Base-by-base conservation (phyloP, 495 filamentous ascomycete species). In the Cercophora scortea region DNA sequence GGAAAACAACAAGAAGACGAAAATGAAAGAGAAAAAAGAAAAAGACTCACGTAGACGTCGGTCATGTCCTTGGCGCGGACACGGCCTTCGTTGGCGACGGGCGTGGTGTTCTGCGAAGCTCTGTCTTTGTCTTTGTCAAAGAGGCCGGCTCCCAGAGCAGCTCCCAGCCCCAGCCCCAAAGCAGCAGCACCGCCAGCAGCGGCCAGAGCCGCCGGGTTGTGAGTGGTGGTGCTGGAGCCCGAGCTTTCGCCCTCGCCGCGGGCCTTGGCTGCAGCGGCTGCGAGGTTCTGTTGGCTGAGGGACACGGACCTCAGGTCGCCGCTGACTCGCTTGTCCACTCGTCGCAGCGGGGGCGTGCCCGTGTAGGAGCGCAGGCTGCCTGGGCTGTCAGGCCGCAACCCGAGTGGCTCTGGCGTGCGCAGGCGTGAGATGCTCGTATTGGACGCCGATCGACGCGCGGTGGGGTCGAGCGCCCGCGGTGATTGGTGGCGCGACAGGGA, bases 1-100 rank as follows among this genome's bases (percentile, higher is more conserved):
- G n/a, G n/a, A n/a, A n/a, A 44, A 39, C 7, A 48, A 52, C 45
- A 58, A 33, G 45, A 48, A 53, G 52, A 58, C n/a, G n/a, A n/a
- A n/a, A n/a, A n/a, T n/a, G n/a, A n/a, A n/a, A n/a, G n/a, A n/a
- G n/a, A n/a, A n/a, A n/a, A n/a, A n/a, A 45, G 53, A 50, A 48
- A 53, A 56, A 49, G 35, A 87, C 90, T 84, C 83, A 96, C 90
- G 73, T 87, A 95, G 74, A 94, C 87, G 79, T 95, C 88, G 63
- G 87, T 77, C 90, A 95, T 95, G 73, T 84, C 87, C 71, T 80
- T 84, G 65, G 84, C 72, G 65, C 85, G 85, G 63, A 80, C 83
- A 71, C 89, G 90, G 79, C 88, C 86, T 79, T 90, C 88, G 78
- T 91, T 88, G 60, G 82, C 88, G 65, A 87, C 77, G 45, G 85